Base-by-base conservation (phyloP, 2,329 filamentous ascomycete genomes). In the Trichothecium roseum region DNA sequence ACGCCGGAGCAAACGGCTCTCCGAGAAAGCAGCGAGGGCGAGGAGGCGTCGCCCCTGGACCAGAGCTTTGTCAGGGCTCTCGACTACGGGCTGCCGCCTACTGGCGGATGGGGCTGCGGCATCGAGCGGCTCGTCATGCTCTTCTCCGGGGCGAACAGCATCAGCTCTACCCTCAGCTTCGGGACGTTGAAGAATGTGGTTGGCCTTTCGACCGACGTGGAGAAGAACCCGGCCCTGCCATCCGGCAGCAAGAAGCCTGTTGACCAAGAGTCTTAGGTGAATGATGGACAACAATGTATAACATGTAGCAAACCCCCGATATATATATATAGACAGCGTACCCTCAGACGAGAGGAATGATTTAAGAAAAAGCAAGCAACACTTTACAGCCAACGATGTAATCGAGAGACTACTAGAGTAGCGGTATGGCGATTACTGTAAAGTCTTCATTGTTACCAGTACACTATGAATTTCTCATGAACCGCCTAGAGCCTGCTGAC, bases 51-150 rank as follows among this genome's bases (percentile, higher is more conserved):
- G 48, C 69, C 47, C 49, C 70, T 55, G 48, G 87, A 95, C 50
- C 82, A 93, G 60, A 82, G 75, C 49, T 98, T 94, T 51, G 63
- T 95, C 32, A 74, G 81, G 46, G 85, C 84, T 4, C 60, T 98
- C 34, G 85, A 94, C 55, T 86, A 84, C 62, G 91, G 86, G 0
- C 63, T 98, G 40, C 91, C 91, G n/a, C 86, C 91, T 1, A 98
- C 91, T 0, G 91, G 89, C 0, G 91, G 91, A 4, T 98, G 91
- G 91, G 91, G 91, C 2, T 93, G 87, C 49, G 91, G 91, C 2
- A 66, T 98, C 29, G 91, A 98, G 60, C 69, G 91, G 36, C 64
- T 98, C 35, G 81, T 86, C 27, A 98, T 98, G 91, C 62, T 95
- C 33, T 84, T 96, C 49, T 76, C 81, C 1, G 87, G 84, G 0